Evolutionary conservation across 2,329 filamentous ascomycete genomes (phyloP).

Genomic region (Aschersonia sp.): DNA sequence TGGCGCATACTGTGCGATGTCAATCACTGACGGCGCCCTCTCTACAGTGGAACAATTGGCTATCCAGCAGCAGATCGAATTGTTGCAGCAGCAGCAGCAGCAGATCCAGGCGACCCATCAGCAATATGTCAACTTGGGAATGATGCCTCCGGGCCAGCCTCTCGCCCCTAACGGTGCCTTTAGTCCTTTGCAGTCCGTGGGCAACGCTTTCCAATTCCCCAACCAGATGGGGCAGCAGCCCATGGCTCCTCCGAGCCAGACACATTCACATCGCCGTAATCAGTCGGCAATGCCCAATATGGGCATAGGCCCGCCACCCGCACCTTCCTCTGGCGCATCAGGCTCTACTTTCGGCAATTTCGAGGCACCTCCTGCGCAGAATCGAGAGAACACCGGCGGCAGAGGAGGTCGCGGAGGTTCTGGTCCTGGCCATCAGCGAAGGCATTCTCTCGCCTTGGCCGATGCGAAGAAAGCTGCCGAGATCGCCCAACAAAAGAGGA

Average conservation of each 20-base stretch:
- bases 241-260: slow-evolving; percentile 64
- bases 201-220: slow-evolving; percentile 81
- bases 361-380: slow-evolving; percentile 35
- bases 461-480: slow-evolving; percentile 98
- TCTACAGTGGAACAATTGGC: slow-evolving; percentile 82
- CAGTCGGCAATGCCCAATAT: slow-evolving; percentile 92
- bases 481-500: slow-evolving; percentile 89
- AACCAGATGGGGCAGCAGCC: slow-evolving; percentile 61
- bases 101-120: slow-evolving; percentile 93
- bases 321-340: slow-evolving; percentile 81
- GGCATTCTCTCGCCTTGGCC: slow-evolving; percentile 85
- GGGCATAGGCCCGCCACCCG: slow-evolving; percentile 75
- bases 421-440: slow-evolving; percentile 71
- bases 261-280: slow-evolving; percentile 85
- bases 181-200: slow-evolving; percentile 68
- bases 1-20: neutral
- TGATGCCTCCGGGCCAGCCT: slow-evolving; percentile 71
- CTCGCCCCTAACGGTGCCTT: slow-evolving; percentile 57
- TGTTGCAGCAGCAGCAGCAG: slow-evolving; percentile 94
- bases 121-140: slow-evolving; percentile 95
- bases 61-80: slow-evolving; percentile 95
- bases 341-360: slow-evolving; percentile 69
- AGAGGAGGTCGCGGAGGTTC: slow-evolving; percentile 55
- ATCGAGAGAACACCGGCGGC: slow-evolving; percentile 24
- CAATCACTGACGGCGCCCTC: neutral